These are phyloP conservation scores for Starmerella etchellsii DNA, from an alignment of 805 yeast species.

Conservation along the genomic window DNA sequence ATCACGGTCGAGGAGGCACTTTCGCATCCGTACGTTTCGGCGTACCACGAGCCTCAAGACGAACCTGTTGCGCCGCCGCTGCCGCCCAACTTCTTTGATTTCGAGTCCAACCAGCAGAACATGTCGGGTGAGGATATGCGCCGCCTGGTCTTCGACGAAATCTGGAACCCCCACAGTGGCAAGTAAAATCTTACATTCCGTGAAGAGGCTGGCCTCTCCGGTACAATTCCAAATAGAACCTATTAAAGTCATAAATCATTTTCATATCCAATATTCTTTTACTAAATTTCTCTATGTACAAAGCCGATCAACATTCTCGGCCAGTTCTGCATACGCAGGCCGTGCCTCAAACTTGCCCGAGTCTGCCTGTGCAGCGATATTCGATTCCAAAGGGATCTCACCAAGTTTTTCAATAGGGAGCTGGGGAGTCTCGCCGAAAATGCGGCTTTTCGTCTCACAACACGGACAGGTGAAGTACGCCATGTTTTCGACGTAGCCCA, in stretches of 20 bases:
- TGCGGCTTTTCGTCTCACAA: conserved; percentile 57
- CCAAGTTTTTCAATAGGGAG: conserved; percentile 45
- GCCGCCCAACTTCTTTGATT: conserved; percentile 78
- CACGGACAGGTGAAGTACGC: conserved; percentile 63
- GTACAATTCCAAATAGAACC: too few relatives aligned
- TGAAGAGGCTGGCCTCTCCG: not conserved
- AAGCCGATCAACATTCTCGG: conserved; percentile 12
- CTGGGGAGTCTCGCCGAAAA: conserved; percentile 61
- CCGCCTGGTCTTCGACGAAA: conserved; percentile 66
- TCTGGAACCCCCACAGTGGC: conserved; percentile 22
- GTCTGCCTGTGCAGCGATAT: conserved; percentile 50
- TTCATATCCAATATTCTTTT: too few relatives aligned
- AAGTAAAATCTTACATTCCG: too few relatives aligned
- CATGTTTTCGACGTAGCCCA: conserved; percentile 78
- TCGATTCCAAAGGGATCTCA: conserved; percentile 51
- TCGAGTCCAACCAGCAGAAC: conserved; percentile 42
- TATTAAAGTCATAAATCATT: too few relatives aligned
- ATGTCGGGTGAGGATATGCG: conserved; percentile 64
- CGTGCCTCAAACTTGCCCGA: conserved; percentile 43
- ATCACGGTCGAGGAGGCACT: conserved; percentile 82
- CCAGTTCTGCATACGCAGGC: conserved; percentile 10
- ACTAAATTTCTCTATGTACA: too few relatives aligned
- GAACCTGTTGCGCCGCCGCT: conserved; percentile 53
- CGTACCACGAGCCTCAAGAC: conserved; percentile 90
- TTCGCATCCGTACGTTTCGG: conserved; percentile 70